Conservation (phyloP, 306 rosid species). For the Prunus persica region DNA sequence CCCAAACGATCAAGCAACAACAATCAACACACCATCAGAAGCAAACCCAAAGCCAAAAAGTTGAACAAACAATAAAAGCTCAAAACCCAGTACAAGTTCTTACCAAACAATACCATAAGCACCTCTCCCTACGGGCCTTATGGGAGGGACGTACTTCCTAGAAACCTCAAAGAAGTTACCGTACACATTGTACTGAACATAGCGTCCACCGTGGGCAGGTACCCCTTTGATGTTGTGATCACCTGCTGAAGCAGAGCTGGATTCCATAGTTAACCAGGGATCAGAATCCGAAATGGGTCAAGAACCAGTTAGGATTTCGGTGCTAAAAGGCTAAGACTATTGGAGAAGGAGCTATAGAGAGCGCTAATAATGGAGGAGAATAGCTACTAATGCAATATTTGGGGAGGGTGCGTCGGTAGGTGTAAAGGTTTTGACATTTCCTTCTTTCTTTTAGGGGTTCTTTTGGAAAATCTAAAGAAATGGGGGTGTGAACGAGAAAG, state of each 20-base stretch:
- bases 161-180: constrained; percentile 92
- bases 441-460: neutral
- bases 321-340: neutral
- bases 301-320: constrained; percentile 24
- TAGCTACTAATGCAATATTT: constrained; percentile 10
- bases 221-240: constrained; percentile 53
- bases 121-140: constrained; percentile 93
- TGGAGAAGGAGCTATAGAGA: neutral
- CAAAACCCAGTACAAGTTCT: constrained; percentile 21
- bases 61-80: constrained; percentile 6
- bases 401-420: constrained; percentile 26
- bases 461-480: neutral
- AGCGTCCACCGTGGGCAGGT: constrained; percentile 76
- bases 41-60: neutral
- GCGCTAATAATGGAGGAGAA: constrained; percentile 19
- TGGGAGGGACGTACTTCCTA: constrained; percentile 83
- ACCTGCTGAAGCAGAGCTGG: constrained; percentile 38
- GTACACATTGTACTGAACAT: constrained; percentile 76
- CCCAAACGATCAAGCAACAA: neutral
- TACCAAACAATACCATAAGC: constrained; percentile 97
- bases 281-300: constrained; percentile 19
- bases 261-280: constrained; percentile 30
- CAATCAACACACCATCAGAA: neutral
- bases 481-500: neutral
- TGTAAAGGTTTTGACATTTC: constrained; percentile 31